Evolutionary conservation across 495 filamentous ascomycete species (phyloP), one percentile per base, ranked within the genome.

Genomic region (Polyplosphaeria fusca): DNA sequence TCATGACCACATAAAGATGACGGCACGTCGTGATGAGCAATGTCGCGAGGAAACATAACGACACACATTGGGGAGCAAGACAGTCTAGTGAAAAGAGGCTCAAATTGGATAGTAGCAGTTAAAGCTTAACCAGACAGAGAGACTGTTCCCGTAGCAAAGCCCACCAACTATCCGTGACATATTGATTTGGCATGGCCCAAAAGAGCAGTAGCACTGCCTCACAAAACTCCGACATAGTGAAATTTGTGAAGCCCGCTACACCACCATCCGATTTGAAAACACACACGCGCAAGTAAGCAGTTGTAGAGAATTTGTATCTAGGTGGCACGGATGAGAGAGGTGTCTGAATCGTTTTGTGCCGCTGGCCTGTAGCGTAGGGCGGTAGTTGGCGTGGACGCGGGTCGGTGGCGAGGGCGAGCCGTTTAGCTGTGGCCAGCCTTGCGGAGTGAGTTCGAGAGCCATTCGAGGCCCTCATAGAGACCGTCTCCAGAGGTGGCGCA

Each of bases 391-490:
- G n/a, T n/a, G n/a, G n/a, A n/a, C n/a, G n/a, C n/a, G n/a, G n/a
- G 27, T 22, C 43, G 18, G 30, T 39, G 24, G 47, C 28, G 22
- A 16, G 27, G 4, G 40, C 28, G 16, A 11, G 14, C 16, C 1
- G 30, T 54, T 64, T 92, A 95, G 74, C 85, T 80, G 75, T 86
- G 88, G 72, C 86, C 87, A 68, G 87, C 84, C 83, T 94, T 94
- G 74, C 88, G 84, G 78, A 98, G 87, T 67, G 89, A 87, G 76
- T 87, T 88, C 76, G 91, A 89, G 71, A 99, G 86, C 93, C 93
- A 99, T 77, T 99, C 93, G 66, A 99, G 86, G 85, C 93, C 93
- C 78, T 99, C 93, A 73, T 96, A 99, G 64, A 99, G 87, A 88
- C 93, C 93, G 72, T 99, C 93, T 79, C 93, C 93, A 47, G 92